Conservation (phyloP, 257 asterid species). For the Primulina huaijiensis region DNA sequence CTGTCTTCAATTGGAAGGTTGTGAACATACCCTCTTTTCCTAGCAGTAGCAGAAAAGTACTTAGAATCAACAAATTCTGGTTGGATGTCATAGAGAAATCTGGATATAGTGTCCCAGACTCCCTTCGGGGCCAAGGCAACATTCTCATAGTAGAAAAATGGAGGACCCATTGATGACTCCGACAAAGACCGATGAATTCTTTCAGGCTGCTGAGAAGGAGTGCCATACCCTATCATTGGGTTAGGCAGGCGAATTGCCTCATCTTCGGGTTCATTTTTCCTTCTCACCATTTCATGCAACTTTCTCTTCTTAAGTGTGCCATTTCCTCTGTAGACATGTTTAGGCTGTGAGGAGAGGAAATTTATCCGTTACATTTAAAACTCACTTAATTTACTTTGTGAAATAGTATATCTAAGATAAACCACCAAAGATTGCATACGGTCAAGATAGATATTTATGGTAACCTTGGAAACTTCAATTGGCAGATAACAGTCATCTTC, state of each 20-base stretch:
- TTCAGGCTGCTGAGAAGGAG: conserved; percentile 37
- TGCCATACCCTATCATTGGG: conserved; percentile 67
- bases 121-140: conserved; percentile 73
- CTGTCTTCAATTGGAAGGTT: conserved; percentile 55
- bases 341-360: conserved; percentile 34
- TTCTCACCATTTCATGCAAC: conserved; percentile 24
- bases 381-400: not conserved
- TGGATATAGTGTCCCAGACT: conserved; percentile 60
- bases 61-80: conserved; percentile 70
- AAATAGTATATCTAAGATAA: not conserved
- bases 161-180: conserved; percentile 43
- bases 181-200: conserved; percentile 36
- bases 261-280: conserved; percentile 26
- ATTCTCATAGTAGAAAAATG: conserved; percentile 57
- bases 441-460: not conserved
- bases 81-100: conserved; percentile 41
- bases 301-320: conserved; percentile 45
- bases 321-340: conserved; percentile 25
- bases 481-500: conserved; percentile 51
- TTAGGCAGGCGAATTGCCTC: conserved; percentile 53
- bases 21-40: conserved; percentile 64
- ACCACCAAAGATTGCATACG: not conserved
- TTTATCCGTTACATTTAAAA: conserved; percentile 4
- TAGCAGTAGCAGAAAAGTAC: conserved; percentile 45
- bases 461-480: conserved; percentile 56